Conservation (phyloP, 2,329 filamentous ascomycete genomes). For the Talaromyces rugulosus region DNA sequence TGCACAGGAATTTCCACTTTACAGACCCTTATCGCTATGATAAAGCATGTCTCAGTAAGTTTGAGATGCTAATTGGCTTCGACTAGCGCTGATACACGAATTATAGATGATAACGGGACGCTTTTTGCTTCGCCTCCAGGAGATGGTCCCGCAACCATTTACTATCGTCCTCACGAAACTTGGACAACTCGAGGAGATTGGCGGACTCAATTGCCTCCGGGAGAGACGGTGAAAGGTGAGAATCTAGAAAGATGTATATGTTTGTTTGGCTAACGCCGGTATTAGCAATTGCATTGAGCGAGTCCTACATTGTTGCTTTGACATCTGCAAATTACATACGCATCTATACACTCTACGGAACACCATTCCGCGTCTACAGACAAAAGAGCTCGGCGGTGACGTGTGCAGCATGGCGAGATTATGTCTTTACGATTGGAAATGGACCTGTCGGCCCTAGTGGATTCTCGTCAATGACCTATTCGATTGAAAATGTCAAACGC, state of each 20-base stretch:
- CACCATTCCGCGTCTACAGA: slow-evolving; percentile 82
- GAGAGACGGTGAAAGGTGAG: slow-evolving; percentile 68
- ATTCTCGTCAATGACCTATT: slow-evolving; percentile 74
- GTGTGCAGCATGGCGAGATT: slow-evolving; percentile 91
- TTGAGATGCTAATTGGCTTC: slow-evolving; percentile 5
- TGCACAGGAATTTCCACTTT: slow-evolving; percentile 92
- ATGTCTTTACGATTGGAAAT: slow-evolving; percentile 94
- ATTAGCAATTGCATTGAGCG: slow-evolving; percentile 77
- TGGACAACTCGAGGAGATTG: slow-evolving; percentile 91
- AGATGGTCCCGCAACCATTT: slow-evolving; percentile 72
- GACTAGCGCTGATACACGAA: slow-evolving; percentile 18
- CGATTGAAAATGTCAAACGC: slow-evolving; percentile 88
- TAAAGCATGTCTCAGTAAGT: slow-evolving; percentile 78
- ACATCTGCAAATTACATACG: slow-evolving; percentile 86
- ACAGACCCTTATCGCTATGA: slow-evolving; percentile 95
- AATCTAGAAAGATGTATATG: neutral
- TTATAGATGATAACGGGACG: slow-evolving; percentile 66
- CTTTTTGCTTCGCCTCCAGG: slow-evolving; percentile 75
- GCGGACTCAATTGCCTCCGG: slow-evolving; percentile 78
- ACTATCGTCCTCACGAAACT: slow-evolving; percentile 93
- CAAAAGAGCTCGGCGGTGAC: slow-evolving; percentile 92
- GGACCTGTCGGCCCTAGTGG: slow-evolving; percentile 79
- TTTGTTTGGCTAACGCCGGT: slow-evolving; percentile 9
- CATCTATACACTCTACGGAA: slow-evolving; percentile 87
- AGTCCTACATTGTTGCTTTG: slow-evolving; percentile 84